Evolutionary conservation across 306 rosid genomes (phyloP), one percentile per base, ranked within the genome.

Genomic region (Lupinus albus): DNA sequence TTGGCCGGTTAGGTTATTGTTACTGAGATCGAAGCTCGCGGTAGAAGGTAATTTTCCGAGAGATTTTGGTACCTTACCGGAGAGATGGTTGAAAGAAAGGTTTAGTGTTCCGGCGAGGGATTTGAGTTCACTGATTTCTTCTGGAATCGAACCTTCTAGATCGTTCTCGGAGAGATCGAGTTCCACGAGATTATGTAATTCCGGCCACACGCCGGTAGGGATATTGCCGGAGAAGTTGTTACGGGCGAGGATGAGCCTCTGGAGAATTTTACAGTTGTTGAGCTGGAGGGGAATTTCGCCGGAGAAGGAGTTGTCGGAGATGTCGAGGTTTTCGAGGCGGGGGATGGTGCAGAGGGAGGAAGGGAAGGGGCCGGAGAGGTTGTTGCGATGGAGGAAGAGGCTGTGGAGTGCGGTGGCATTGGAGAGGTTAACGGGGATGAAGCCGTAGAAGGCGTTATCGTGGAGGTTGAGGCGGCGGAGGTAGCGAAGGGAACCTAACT

Each of bases 381-480:
- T 94, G 74, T 94, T 94, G 1, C 87, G 81, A 71, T 90, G 88
- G 62, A 94, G 99, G 72, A 85, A 94, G 32, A 94, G 13, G 59
- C 96, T 86, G 61, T 91, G 99, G 42, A 94, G 82, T 5, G 97
- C 84, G 21, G 99, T 86, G 48, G 99, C 99, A 52, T 94, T 94
- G 81, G 87, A 87, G 82, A 94, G 83, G 75, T 84, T 89, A 5
- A 75, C 57, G 0, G 99, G 99, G 4, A 94, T 74, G 0, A 91
- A 78, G n/a, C 99, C 99, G 42, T 83, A 79, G 82, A 94, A 87
- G 20, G 70, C 81, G 49, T 94, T 94, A 74, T 41, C 78, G 35
- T 91, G 99, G 38, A 94, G 83, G 60, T 94, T 94, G 28, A 94
- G 89, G 1, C 99, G 94, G 18, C 97, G 96, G 66, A 94, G 97